These are phyloP conservation scores for Borovskyia barvae DNA, from an alignment of 208 protist species.

Conservation along the genomic window DNA sequence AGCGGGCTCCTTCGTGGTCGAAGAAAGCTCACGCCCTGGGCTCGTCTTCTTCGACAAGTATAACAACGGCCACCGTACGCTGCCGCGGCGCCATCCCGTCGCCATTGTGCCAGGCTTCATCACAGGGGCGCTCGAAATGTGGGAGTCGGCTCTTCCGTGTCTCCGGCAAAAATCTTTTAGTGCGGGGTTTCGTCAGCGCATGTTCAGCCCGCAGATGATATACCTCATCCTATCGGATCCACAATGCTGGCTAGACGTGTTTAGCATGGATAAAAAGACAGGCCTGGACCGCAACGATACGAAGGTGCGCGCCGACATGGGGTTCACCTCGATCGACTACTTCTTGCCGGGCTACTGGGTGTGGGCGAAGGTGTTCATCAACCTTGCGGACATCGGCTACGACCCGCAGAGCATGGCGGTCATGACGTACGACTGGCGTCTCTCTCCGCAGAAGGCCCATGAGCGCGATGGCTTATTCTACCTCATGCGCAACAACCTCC, in stretches of 20 bases:
- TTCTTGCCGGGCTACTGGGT: constrained; percentile 92
- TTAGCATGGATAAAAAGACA: constrained; percentile 62
- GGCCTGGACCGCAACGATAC: constrained; percentile 75
- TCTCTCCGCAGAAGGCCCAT: constrained; percentile 69
- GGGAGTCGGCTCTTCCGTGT: constrained; percentile 63
- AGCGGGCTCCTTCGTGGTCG: constrained; percentile 56
- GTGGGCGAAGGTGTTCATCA: constrained; percentile 90
- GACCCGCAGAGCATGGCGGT: constrained; percentile 89
- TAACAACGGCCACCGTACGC: constrained; percentile 25
- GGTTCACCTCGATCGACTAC: constrained; percentile 85
- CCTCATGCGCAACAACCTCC: constrained; percentile 57
- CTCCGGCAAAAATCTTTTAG: constrained; percentile 38
- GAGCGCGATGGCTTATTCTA: constrained; percentile 86
- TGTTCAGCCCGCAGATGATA: constrained; percentile 80
- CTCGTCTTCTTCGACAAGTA: constrained; percentile 54
- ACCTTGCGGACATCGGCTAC: constrained; percentile 93
- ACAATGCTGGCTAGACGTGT: constrained; percentile 75
- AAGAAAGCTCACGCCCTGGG: constrained; percentile 69
- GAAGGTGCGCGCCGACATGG: constrained; percentile 79
- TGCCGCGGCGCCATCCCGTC: constrained; percentile 70
- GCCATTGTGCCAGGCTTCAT: constrained; percentile 87
- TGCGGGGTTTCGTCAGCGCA: constrained; percentile 70
- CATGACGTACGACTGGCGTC: constrained; percentile 90
- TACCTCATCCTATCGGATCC: constrained; percentile 74
- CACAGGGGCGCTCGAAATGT: constrained; percentile 85